Percentiles rank a stretch among this genome's conserved stretches.
Evolutionary conservation across 805 yeast genomes (phyloP).

Genomic region (Lachancea fermentati): DNA sequence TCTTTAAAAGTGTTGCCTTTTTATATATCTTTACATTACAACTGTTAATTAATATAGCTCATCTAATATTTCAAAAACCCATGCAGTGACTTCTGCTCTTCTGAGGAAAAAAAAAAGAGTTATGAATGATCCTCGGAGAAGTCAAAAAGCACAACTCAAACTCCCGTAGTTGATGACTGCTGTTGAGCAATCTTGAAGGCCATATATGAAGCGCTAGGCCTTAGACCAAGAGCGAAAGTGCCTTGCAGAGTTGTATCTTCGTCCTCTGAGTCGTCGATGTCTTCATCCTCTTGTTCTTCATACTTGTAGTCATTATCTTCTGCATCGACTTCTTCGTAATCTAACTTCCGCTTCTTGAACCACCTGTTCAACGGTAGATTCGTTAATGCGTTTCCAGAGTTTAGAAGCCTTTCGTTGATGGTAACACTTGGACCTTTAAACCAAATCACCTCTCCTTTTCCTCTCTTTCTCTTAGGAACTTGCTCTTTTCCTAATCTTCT

Average conservation of each 20-base stretch:
- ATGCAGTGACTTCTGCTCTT: not conserved
- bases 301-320: slow-evolving; percentile 7
- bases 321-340: slow-evolving; percentile 26
- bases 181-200: slow-evolving; percentile 43
- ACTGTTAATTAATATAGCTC: not conserved
- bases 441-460: slow-evolving; percentile 49
- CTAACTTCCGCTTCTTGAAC: slow-evolving; percentile 24
- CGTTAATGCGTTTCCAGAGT: slow-evolving; percentile 17
- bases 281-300: slow-evolving; percentile 17
- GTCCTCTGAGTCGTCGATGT: slow-evolving; percentile 20
- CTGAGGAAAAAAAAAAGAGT: too few species aligned
- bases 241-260: slow-evolving; percentile 19
- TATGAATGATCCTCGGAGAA: not conserved
- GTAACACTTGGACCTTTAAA: slow-evolving; percentile 61
- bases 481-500: slow-evolving; percentile 23
- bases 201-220: slow-evolving; percentile 71
- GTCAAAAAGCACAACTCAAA: not conserved
- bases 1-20: not conserved
- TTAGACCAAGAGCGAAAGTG: slow-evolving; percentile 26
- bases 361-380: slow-evolving; percentile 23
- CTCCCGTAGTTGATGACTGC: not conserved
- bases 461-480: slow-evolving; percentile 17
- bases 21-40: not conserved
- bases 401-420: slow-evolving; percentile 36
- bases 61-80: not conserved